These are phyloP conservation scores for Trichoderma citrinoviride DNA, from an alignment of 2,329 filamentous ascomycete species.

Conservation along the genomic window DNA sequence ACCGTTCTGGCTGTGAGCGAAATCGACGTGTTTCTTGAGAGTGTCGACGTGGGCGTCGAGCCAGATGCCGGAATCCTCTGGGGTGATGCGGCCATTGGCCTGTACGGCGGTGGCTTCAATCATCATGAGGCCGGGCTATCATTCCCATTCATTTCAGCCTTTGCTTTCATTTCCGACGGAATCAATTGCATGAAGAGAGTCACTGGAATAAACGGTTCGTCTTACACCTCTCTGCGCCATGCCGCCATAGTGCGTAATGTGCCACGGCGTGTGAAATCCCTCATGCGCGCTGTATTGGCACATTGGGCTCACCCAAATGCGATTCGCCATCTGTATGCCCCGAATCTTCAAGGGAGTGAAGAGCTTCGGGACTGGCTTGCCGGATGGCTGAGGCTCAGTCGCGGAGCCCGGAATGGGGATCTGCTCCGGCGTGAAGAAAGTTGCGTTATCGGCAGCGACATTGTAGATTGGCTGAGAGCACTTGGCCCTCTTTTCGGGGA, in stretches of 20 bases:
- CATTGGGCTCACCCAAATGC: conserved; percentile 44
- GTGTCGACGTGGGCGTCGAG: conserved; percentile 65
- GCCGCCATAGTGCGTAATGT: conserved; percentile 69
- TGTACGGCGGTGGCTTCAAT: conserved; percentile 67
- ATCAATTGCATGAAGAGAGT: too few relatives aligned
- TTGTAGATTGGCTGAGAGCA: conserved; percentile 25
- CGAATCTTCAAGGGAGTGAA: conserved; percentile 48
- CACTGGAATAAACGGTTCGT: background rate
- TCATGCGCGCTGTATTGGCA: conserved; percentile 45
- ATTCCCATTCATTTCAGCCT: background rate
- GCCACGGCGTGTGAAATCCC: conserved; percentile 66
- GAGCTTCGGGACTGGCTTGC: conserved; percentile 39
- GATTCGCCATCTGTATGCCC: conserved; percentile 43
- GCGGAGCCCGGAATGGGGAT: conserved; percentile 42
- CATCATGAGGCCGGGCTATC: conserved; percentile 55
- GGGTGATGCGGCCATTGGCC: conserved; percentile 68
- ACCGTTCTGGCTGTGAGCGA: conserved; percentile 55
- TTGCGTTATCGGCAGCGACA: conserved; percentile 32
- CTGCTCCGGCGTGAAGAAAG: conserved; percentile 49
- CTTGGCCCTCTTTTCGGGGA: conserved; percentile 1
- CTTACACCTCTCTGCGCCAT: conserved; percentile 60
- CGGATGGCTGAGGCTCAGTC: background rate
- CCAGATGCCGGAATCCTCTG: conserved; percentile 67
- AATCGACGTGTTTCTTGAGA: conserved; percentile 58
- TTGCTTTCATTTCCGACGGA: fast-evolving